phyloP scores from a whole-genome alignment of 495 filamentous ascomycete genomes.

The Hyaloscypha hepaticicola region DNA sequence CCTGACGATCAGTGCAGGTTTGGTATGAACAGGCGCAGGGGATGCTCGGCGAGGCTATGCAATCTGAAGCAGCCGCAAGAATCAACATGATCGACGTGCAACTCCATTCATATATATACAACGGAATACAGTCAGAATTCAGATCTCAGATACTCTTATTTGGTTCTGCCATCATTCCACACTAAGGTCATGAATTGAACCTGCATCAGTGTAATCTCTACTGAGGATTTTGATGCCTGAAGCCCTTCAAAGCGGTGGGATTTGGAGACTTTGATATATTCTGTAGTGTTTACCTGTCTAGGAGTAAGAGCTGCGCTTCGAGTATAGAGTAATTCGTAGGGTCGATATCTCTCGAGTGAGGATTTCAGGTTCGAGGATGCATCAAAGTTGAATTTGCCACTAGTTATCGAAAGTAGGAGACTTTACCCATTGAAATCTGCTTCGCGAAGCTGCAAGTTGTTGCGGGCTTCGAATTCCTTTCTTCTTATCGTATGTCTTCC shows the following conservation, averaged over 20 bases:
- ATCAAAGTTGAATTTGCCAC: not conserved
- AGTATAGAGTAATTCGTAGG: not conserved
- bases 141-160: not conserved
- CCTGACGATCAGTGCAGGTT: conserved; percentile 1
- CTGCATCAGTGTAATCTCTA: not conserved
- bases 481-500: not conserved
- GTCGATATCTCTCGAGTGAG: not conserved
- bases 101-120: conserved; percentile 3
- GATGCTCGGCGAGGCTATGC: conserved; percentile 16
- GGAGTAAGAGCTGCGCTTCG: not conserved
- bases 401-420: not conserved
- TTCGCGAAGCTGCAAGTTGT: not conserved
- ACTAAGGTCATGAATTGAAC: not conserved
- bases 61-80: conserved; percentile 7
- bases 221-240: not conserved
- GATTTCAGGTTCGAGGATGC: not conserved
- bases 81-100: conserved; percentile 7
- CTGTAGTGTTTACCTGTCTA: not conserved
- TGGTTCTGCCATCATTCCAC: conserved; percentile 9
- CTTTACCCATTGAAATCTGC: not conserved
- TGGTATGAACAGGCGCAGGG: not conserved
- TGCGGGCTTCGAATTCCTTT: not conserved
- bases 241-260: not conserved
- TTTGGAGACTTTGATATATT: not conserved
- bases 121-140: not conserved